A percentile compares a stretch with the other conserved stretches of the same genome.
These are phyloP conservation scores for Triadica sebifera DNA, from an alignment of 345 rosid genomes.

Conservation along the genomic window DNA sequence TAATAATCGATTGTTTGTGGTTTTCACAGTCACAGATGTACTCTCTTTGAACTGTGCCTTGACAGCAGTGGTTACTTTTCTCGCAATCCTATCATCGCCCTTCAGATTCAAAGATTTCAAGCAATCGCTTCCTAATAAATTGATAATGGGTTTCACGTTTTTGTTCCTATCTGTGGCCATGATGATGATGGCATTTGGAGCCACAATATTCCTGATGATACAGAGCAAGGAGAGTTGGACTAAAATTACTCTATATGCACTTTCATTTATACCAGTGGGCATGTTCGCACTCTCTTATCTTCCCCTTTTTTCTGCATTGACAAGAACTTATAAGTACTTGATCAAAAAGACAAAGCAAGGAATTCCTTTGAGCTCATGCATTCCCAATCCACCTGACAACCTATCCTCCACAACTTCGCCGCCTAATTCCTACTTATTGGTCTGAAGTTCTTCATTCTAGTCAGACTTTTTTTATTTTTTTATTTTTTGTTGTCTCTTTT, in stretches of 20 bases:
- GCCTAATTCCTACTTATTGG: too few species aligned
- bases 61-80: conserved; percentile 48
- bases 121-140: conserved; percentile 8
- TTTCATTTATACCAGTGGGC: conserved; percentile 5
- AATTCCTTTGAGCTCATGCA: background rate
- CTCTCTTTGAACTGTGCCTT: conserved; percentile 52
- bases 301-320: background rate
- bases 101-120: conserved; percentile 9
- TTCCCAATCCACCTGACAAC: background rate
- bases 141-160: conserved; percentile 13
- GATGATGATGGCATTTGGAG: conserved; percentile 11
- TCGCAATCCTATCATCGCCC: conserved; percentile 49
- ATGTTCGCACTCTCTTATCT: background rate
- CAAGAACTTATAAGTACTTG: background rate
- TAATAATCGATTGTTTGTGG: conserved; percentile 15
- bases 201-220: conserved; percentile 14
- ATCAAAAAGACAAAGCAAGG: background rate
- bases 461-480: too few species aligned
- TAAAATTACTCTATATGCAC: background rate
- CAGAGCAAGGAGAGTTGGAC: conserved; percentile 10
- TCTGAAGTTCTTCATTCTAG: too few species aligned
- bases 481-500: too few species aligned
- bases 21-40: conserved; percentile 49
- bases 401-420: background rate
- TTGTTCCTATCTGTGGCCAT: conserved; percentile 16